Evolutionary conservation across 1,284 basidiomycete species (phyloP).

Genomic region (Schizopora paradoxa): DNA sequence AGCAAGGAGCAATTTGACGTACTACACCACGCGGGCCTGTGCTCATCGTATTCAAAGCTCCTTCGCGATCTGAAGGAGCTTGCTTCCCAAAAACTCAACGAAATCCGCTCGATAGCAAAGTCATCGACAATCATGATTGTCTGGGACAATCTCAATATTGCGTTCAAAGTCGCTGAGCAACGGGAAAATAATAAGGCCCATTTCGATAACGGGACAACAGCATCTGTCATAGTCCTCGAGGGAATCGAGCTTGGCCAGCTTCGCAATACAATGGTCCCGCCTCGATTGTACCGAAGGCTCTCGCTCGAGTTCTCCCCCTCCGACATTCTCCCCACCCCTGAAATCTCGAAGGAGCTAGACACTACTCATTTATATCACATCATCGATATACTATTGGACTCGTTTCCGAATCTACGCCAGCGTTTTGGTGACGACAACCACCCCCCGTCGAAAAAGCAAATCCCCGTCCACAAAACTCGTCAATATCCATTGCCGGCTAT

Average conservation of each 20-base stretch:
- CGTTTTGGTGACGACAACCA: neutral
- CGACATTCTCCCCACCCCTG: neutral
- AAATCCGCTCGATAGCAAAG: neutral
- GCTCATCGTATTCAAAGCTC: neutral
- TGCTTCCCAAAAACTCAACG: neutral
- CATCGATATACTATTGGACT: conserved; percentile 6
- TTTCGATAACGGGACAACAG: conserved; percentile 13
- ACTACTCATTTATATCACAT: conserved; percentile 5
- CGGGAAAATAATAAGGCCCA: conserved; percentile 3
- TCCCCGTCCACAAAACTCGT: conserved; percentile 13
- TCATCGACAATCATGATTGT: conserved; percentile 8
- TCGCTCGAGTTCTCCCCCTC: neutral
- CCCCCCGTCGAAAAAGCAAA: neutral
- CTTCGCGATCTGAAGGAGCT: neutral
- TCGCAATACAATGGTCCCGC: neutral
- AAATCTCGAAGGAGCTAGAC: neutral
- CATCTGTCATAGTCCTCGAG: conserved; percentile 4
- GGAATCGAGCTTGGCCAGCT: conserved; percentile 3
- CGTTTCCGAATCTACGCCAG: neutral
- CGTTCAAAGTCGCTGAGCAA: conserved; percentile 6
- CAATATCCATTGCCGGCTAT: conserved; percentile 14
- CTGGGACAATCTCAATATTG: conserved; percentile 14
- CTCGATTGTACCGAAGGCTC: neutral
- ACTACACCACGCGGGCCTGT: conserved; percentile 4
- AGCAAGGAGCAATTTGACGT: neutral